Evolutionary conservation across 2,329 filamentous ascomycete genomes (phyloP), one percentile per base, ranked within the genome.

Genomic region (Pseudocercospora vitis): DNA sequence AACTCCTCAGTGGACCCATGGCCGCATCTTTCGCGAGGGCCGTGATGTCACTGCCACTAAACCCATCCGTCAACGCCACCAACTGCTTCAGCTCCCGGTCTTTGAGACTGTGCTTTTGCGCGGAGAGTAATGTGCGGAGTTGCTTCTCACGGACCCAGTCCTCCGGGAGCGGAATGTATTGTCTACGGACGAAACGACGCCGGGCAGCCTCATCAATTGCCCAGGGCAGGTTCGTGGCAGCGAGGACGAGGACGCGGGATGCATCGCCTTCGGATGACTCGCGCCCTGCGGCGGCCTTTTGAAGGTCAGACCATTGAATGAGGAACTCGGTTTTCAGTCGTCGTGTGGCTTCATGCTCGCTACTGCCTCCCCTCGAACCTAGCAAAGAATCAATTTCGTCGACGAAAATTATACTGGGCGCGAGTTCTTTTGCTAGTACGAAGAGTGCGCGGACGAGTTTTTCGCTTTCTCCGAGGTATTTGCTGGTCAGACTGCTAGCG

Each of bases 291-390:
- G 94, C 94, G 2, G 94, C 94, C 59, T 90, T 85, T 66, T 95
- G 91, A 2, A 99, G 75, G 68, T 96, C 91, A 54, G 89, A 94
- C 94, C 94, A 99, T 67, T 96, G 91, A 23, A 99, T 96, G 24
- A 99, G 76, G 64, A 99, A 99, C 68, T 99, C 94, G 0, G 94
- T 99, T 74, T 99, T 99, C 68, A 96, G 95, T 51, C 94, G 83
- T 53, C 92, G 81, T 0, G 91, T 95, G 0, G 94, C 90, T 73
- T 99, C 94, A 64, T 97, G 89, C 67, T 97, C 94, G 1, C 89
- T 87, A 2, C 86, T 86, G 0, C 89, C 89, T 5, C 87, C 88
- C 48, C 94, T 81, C 12, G 91, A 84, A 0, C 91, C 95, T 0
- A 99, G 79, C 0, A 99, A 76, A 0, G 91, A 96, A 70, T 99